These are phyloP conservation scores for Daedalea quercina DNA, from an alignment of 768 basidiomycete genomes.

Conservation along the genomic window DNA sequence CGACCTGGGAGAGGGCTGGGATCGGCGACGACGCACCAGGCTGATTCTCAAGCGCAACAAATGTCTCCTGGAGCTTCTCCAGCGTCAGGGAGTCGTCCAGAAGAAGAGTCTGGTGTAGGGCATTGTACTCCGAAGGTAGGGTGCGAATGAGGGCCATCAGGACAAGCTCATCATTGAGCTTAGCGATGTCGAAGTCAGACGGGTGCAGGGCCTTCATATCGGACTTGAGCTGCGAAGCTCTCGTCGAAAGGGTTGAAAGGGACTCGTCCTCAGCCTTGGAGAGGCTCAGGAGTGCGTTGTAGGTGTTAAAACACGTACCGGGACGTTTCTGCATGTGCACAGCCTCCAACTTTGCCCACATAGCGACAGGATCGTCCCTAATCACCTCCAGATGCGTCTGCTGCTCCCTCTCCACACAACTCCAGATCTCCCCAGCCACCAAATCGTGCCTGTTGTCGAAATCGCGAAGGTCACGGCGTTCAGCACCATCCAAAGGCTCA, in stretches of 20 bases:
- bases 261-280: constrained; percentile 8
- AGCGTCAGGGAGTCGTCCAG: constrained; percentile 7
- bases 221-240: constrained; percentile 6
- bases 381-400: too few species aligned
- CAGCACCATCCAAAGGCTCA: too few species aligned
- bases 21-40: background rate
- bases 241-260: constrained; percentile 5
- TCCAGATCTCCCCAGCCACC: too few species aligned
- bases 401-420: too few species aligned
- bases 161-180: background rate
- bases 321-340: constrained; percentile 10
- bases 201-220: constrained; percentile 9
- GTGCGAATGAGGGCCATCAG: background rate
- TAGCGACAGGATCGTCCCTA: constrained; percentile 4
- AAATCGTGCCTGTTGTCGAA: too few species aligned
- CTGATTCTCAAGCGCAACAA: constrained; percentile 7
- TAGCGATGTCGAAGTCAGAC: background rate
- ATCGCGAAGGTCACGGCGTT: too few species aligned
- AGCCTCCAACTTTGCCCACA: constrained; percentile 10
- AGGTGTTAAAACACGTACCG: constrained; percentile 12
- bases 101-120: constrained; percentile 3
- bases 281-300: constrained; percentile 9
- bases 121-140: background rate
- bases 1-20: constrained; percentile 1
- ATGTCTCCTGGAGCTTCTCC: constrained; percentile 7